These are phyloP conservation scores for Cymbopogon flexuosus DNA, from an alignment of 202 grass and related monocot genomes.

Conservation along the genomic window DNA sequence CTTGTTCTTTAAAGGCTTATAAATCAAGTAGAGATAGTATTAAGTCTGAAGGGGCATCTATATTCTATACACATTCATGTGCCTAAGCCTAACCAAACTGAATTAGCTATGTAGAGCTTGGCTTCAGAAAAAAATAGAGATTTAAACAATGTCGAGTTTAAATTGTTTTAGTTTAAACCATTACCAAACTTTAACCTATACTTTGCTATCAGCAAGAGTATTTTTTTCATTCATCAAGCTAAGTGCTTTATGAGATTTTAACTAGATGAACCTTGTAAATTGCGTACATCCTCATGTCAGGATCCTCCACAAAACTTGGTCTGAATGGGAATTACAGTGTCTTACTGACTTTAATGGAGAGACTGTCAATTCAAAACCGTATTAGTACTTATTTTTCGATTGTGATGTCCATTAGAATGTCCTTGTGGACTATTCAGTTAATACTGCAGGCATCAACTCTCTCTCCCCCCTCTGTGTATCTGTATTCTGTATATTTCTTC, in stretches of 20 bases:
- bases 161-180: constrained; percentile 18
- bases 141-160: constrained; percentile 17
- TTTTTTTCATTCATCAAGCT: background rate
- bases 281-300: background rate
- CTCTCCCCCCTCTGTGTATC: background rate
- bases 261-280: constrained; percentile 11
- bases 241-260: background rate
- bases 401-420: constrained; percentile 2
- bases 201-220: constrained; percentile 9
- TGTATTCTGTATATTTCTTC: background rate
- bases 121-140: background rate
- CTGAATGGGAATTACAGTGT: background rate
- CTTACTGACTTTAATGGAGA: background rate
- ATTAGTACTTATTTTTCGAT: background rate
- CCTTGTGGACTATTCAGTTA: constrained; percentile 5
- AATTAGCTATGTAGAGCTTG: background rate
- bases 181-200: background rate
- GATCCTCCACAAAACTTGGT: background rate
- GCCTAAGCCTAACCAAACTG: background rate
- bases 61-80: background rate
- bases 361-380: constrained; percentile 7
- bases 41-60: background rate
- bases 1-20: constrained; percentile 9
- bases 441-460: background rate
- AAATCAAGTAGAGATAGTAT: constrained; percentile 9